Percentiles rank a stretch among this genome's conserved stretches.
Evolutionary conservation across 2,329 filamentous ascomycete genomes (phyloP).

Genomic region (Alternaria sp.): DNA sequence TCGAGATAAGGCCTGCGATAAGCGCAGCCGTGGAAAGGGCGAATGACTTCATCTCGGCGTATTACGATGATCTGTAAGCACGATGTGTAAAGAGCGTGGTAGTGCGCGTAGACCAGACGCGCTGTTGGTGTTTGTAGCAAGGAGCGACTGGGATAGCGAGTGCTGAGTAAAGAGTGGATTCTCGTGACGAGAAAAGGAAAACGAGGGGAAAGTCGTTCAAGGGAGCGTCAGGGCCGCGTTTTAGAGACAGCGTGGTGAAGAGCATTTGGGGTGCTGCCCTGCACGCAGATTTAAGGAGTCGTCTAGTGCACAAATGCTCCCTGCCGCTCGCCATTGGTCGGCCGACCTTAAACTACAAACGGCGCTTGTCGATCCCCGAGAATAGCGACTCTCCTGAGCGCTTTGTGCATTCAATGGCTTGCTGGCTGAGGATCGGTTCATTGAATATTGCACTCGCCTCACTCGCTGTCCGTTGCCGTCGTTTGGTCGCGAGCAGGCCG

Average conservation of each 20-base stretch:
- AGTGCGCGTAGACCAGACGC: conserved; percentile 47
- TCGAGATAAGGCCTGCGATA: conserved; percentile 48
- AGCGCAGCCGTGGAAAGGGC: conserved; percentile 46
- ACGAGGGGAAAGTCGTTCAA: conserved; percentile 18
- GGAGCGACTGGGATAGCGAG: conserved; percentile 27
- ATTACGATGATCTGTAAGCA: conserved; percentile 4
- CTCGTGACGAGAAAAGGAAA: conserved; percentile 26
- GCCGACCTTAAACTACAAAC: conserved; percentile 18
- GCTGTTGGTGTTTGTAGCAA: conserved; percentile 25
- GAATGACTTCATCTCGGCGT: conserved; percentile 38
- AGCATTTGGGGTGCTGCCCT: conserved; percentile 29
- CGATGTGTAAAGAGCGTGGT: conserved; percentile 37
- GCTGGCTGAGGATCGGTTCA: background rate
- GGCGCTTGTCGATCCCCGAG: conserved; percentile 25
- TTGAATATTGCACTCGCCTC: background rate
- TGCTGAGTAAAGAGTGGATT: conserved; percentile 37
- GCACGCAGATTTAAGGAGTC: conserved; percentile 28
- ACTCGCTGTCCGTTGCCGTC: background rate
- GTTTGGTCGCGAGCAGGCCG: conserved; percentile 4
- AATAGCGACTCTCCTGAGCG: conserved; percentile 1
- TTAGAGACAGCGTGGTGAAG: conserved; percentile 32
- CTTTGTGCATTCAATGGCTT: background rate
- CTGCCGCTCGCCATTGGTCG: conserved; percentile 14
- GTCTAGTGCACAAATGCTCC: conserved; percentile 22
- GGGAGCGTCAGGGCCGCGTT: conserved; percentile 35